Conservation (phyloP, 495 filamentous ascomycete species). For the Chaetomium tenue region DNA sequence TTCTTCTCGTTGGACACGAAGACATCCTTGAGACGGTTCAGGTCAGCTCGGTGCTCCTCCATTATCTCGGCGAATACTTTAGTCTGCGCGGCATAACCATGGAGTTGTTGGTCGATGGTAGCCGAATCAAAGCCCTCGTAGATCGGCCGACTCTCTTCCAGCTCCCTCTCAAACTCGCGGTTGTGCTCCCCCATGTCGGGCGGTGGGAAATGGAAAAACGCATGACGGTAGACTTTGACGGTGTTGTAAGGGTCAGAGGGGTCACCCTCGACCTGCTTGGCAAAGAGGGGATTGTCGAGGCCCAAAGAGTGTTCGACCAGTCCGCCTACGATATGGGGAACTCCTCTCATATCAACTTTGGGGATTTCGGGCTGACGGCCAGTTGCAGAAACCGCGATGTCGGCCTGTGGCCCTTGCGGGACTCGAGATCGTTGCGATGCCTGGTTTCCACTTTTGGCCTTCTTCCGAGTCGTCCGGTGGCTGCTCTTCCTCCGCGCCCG, state of each 20-base stretch:
- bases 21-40: neutral
- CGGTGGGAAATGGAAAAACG: conserved; percentile 4
- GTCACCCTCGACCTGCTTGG: neutral
- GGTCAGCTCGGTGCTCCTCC: neutral
- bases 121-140: neutral
- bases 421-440: neutral
- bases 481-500: neutral
- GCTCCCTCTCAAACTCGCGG: conserved; percentile 3
- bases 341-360: neutral
- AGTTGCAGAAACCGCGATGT: neutral
- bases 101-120: conserved; percentile 5
- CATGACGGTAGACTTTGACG: neutral
- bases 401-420: neutral
- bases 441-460: neutral
- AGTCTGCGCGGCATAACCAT: conserved; percentile 1
- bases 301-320: conserved; percentile 5
- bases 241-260: neutral
- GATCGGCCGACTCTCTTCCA: neutral
- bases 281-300: neutral
- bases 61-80: neutral
- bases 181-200: conserved; percentile 17
- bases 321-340: neutral
- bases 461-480: neutral
- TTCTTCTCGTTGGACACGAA: neutral
- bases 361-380: neutral